Base-by-base conservation (phyloP, 1,139 yeast species). In the Protomyces macrosporus region DNA sequence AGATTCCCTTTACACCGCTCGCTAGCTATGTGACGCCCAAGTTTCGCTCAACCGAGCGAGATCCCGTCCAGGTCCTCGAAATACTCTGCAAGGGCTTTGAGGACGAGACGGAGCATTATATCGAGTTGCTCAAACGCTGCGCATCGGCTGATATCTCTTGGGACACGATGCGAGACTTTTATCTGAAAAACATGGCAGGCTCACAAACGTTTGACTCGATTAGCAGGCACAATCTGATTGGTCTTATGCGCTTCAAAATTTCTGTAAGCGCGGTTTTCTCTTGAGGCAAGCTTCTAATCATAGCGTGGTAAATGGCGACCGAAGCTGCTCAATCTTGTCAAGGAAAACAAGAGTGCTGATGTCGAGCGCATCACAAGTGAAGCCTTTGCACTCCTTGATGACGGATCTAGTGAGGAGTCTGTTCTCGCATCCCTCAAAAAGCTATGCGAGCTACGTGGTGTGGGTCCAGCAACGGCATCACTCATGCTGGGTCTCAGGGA, bases 391-490 rank as follows among this genome's bases (percentile, higher is more conserved):
- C 48, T 30, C 6, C 16, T 42, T 5, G n/a, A n/a, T 16, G 32
- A 16, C 23, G 32, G 10, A 23, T 4, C 9, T 5, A n/a, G 12
- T 42, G 48, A 42, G 10, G 48, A 42, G 32, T 10, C 16, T 3
- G 32, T 42, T 5, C 6, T 10, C 3, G 23, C 9, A 5, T 14
- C 30, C 16, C 48, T 42, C 32, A 30, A 14, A 2, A 12, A 42
- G 16, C 10, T 42, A 3, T 6, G 48, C 9, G 23, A 14, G 32
- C 32, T 42, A 30, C 48, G 48, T n/a, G 48, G 48, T 42, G 62
- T 58, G 14, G 62, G 62, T 30, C 56, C 62, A 1, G 62, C 62
- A 6, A 58, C 62, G 10, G 62, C 62, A 12, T 58, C 62, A 1
- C 53, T 58, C 35, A 52, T 58, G 7, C 56, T 58, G n/a, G 33